phyloP scores from a whole-genome alignment of 1,284 basidiomycete species.

The Wallemia ichthyophaga region DNA sequence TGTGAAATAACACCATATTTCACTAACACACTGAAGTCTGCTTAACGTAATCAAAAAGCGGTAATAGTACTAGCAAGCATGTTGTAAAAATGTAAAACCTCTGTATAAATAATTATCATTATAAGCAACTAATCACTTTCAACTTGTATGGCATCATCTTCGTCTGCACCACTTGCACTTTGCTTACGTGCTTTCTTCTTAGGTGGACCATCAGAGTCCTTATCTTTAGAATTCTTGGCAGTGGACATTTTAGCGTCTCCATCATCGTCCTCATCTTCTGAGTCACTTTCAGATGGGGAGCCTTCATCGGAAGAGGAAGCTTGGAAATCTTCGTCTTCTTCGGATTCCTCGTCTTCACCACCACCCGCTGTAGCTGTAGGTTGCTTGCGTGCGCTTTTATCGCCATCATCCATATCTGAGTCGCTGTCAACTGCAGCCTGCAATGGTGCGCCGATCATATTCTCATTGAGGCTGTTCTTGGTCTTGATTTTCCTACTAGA shows the following conservation, averaged over 20 bases:
- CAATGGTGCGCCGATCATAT: conserved; percentile 33
- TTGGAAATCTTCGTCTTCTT: conserved; percentile 59
- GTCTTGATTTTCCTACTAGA: conserved; percentile 69
- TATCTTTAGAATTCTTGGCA: conserved; percentile 17
- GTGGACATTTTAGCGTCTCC: conserved; percentile 42
- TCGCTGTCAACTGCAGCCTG: conserved; percentile 65
- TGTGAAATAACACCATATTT: neutral
- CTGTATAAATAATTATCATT: neutral
- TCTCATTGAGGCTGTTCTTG: conserved; percentile 92
- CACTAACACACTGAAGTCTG: neutral
- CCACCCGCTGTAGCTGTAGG: conserved; percentile 1
- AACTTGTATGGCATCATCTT: neutral
- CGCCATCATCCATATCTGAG: conserved; percentile 28
- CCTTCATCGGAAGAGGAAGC: conserved; percentile 54
- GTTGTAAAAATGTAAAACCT: neutral
- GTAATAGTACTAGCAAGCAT: neutral
- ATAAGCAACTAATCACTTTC: neutral
- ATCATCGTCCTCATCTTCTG: conserved; percentile 28
- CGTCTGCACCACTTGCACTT: neutral
- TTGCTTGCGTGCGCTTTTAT: conserved; percentile 18
- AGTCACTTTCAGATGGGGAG: conserved; percentile 45
- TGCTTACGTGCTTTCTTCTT: conserved; percentile 15
- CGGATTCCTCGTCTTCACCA: conserved; percentile 6
- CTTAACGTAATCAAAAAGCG: neutral
- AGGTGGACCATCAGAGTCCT: conserved; percentile 16